A percentile compares a stretch with the other conserved stretches of the same genome.
Evolutionary conservation across 345 rosid genomes (phyloP).

Genomic region (Populus pruinosa): DNA sequence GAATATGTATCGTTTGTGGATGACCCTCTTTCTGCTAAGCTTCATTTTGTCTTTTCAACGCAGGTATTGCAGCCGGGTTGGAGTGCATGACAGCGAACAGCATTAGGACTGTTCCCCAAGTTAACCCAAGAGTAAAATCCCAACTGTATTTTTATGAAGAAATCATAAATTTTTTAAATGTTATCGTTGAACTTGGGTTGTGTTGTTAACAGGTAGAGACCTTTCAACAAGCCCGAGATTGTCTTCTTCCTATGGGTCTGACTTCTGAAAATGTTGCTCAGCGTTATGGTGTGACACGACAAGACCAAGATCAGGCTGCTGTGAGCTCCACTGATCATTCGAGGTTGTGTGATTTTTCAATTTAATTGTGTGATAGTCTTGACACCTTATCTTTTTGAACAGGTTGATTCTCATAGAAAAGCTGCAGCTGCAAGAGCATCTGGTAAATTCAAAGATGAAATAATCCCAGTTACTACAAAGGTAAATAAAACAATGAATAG

Average conservation of each 20-base stretch:
- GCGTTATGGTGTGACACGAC: constrained; percentile 68
- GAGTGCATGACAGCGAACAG: constrained; percentile 73
- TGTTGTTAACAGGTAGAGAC: constrained; percentile 42
- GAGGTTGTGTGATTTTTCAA: background rate
- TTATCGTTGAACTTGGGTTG: constrained; percentile 4
- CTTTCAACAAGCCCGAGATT: constrained; percentile 73
- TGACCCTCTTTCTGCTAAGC: constrained; percentile 1
- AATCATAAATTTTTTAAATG: constrained; percentile 1
- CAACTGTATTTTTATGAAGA: background rate
- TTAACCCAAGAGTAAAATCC: constrained; percentile 64
- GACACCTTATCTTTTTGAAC: constrained; percentile 20
- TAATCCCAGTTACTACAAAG: constrained; percentile 77
- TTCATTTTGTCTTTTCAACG: constrained; percentile 14
- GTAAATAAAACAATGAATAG: constrained; percentile 28
- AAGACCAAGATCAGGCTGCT: constrained; percentile 90
- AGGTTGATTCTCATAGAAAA: constrained; percentile 92
- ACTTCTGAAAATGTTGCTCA: constrained; percentile 96
- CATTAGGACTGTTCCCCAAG: constrained; percentile 13
- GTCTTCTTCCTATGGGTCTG: constrained; percentile 96
- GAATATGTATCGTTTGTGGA: background rate
- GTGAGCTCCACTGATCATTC: constrained; percentile 36
- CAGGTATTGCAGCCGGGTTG: constrained; percentile 90
- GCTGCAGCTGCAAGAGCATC: constrained; percentile 83
- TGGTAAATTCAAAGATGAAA: constrained; percentile 92
- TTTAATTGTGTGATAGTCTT: background rate